These are phyloP conservation scores for Sambucus nigra DNA, from an alignment of 129 eudicot genomes.

Conservation along the genomic window DNA sequence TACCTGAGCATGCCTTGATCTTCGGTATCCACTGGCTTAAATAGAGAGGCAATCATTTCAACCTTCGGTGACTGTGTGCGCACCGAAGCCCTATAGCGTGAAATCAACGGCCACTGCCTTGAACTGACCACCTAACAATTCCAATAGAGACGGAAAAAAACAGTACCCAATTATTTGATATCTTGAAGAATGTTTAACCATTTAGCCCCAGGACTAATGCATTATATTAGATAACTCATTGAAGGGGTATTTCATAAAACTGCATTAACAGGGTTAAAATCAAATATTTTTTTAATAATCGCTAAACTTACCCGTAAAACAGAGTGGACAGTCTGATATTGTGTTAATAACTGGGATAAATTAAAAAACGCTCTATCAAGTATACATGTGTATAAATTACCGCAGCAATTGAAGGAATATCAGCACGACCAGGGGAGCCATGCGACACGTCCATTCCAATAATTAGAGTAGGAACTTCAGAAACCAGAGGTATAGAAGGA, in stretches of 20 bases:
- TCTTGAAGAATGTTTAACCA: neutral
- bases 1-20: conserved; percentile 78
- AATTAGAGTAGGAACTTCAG: conserved; percentile 52
- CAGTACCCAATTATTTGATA: neutral
- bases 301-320: no score
- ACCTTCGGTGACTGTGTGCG: conserved; percentile 64
- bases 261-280: no score
- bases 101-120: conserved; percentile 62
- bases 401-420: conserved; percentile 84
- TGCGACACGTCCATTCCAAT: conserved; percentile 92
- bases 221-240: no score
- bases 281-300: no score
- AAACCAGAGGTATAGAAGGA: conserved; percentile 42
- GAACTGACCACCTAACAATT: conserved; percentile 65
- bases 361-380: no score
- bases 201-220: no score
- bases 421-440: conserved; percentile 76
- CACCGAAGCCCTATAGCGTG: conserved; percentile 59
- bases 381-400: conserved; percentile 25
- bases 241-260: no score
- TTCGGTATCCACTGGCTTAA: conserved; percentile 34
- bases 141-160: neutral
- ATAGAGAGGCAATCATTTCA: conserved; percentile 66
- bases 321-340: no score
- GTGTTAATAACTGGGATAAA: no score